Conservation (phyloP, 805 yeast genomes). For the Ogataea zsoltii region DNA sequence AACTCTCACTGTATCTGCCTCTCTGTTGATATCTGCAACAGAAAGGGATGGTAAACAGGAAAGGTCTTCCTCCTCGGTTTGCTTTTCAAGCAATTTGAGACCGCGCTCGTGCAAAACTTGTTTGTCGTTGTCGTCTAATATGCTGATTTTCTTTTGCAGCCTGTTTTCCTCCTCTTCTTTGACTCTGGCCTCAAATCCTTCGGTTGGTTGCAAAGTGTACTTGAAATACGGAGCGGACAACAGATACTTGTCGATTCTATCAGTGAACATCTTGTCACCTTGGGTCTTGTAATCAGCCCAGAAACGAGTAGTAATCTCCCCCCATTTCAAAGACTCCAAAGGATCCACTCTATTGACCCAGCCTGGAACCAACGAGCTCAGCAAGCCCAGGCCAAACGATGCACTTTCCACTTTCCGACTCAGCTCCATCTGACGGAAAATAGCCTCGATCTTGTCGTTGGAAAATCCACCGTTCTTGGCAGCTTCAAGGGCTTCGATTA, state of each 20-base stretch:
- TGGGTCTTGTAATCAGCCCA: slow-evolving; percentile 53
- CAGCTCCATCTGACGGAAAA: slow-evolving; percentile 85
- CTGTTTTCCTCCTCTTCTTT: slow-evolving; percentile 58
- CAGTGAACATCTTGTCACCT: slow-evolving; percentile 60
- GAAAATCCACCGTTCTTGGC: slow-evolving; percentile 50
- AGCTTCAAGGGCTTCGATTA: slow-evolving; percentile 48
- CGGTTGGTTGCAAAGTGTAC: slow-evolving; percentile 76
- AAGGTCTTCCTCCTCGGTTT: slow-evolving; percentile 68
- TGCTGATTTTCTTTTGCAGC: slow-evolving; percentile 43
- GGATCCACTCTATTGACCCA: slow-evolving; percentile 88
- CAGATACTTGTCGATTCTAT: slow-evolving; percentile 55
- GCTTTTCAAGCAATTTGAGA: slow-evolving; percentile 56
- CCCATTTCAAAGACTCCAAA: slow-evolving; percentile 64
- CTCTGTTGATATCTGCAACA: slow-evolving; percentile 68
- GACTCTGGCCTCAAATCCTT: slow-evolving; percentile 50
- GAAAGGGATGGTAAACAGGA: slow-evolving; percentile 79
- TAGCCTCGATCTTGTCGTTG: slow-evolving; percentile 69
- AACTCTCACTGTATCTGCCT: slow-evolving; percentile 43
- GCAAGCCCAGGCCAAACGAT: slow-evolving; percentile 79
- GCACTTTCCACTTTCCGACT: slow-evolving; percentile 84
- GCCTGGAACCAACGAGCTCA: slow-evolving; percentile 74
- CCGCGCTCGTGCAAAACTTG: slow-evolving; percentile 62
- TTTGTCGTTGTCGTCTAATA: slow-evolving; percentile 56
- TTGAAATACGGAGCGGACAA: slow-evolving; percentile 59
- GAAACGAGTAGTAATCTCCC: slow-evolving; percentile 58